Percentiles rank a stretch among this genome's conserved stretches.
Conservation (phyloP, 2,329 filamentous ascomycete species). For the Bertia moriformis region DNA sequence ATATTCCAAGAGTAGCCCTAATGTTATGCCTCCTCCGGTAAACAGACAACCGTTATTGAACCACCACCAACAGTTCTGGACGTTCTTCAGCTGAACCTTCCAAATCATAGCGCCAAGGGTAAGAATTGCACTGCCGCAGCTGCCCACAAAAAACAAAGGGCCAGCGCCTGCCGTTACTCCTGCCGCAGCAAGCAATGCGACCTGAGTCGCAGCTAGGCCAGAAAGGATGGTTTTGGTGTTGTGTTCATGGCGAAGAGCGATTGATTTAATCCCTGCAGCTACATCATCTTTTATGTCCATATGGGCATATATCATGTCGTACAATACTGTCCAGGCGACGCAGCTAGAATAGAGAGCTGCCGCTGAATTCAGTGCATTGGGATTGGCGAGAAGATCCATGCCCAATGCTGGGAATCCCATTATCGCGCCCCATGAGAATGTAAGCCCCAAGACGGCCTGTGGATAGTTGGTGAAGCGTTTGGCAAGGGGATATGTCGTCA, state of each 20-base stretch:
- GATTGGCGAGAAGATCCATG: slow-evolving; percentile 55
- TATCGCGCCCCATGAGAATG: slow-evolving; percentile 79
- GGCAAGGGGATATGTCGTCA: slow-evolving; percentile 65
- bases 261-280: slow-evolving; percentile 78
- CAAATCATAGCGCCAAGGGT: slow-evolving; percentile 51
- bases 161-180: slow-evolving; percentile 54
- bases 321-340: slow-evolving; percentile 73
- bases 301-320: slow-evolving; percentile 88
- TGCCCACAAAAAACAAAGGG: slow-evolving; percentile 52
- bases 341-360: slow-evolving; percentile 63
- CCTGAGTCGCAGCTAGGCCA: slow-evolving; percentile 54
- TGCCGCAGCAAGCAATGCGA: slow-evolving; percentile 55
- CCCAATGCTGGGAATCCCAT: slow-evolving; percentile 78
- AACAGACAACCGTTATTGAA: slow-evolving; percentile 1
- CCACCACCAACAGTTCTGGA: slow-evolving; percentile 1
- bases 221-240: slow-evolving; percentile 65
- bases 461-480: slow-evolving; percentile 82
- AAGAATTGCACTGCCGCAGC: slow-evolving; percentile 48
- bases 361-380: slow-evolving; percentile 48
- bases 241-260: slow-evolving; percentile 64
- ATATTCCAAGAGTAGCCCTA: not conserved
- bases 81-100: not conserved
- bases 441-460: slow-evolving; percentile 67
- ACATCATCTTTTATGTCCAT: slow-evolving; percentile 80
- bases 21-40: not conserved